Base-by-base conservation (phyloP, 2,329 filamentous ascomycete genomes). In the Scopulariopsis brevicaulis region DNA sequence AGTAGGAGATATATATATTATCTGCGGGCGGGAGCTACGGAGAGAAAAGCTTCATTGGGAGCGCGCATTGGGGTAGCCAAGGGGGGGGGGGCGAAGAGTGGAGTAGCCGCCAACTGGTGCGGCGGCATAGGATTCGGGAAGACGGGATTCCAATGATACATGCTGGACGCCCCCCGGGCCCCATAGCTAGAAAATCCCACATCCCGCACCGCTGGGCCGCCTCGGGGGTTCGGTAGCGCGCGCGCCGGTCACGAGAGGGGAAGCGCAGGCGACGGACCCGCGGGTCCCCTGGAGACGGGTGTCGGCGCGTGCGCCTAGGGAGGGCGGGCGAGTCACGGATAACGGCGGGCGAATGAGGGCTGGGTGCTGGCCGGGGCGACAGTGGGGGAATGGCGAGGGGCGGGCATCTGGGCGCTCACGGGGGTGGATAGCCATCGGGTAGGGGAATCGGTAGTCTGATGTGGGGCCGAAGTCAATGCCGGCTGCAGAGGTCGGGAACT, bases 361-460 rank as follows among this genome's bases (percentile, higher is more conserved):
- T 50, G 46, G 46, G 7, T 7, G 11, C 12, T 4, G 20, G 46
- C 6, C 46, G 18, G 2, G 22, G 7, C 22, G 22, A 22, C 20
- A 50, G 46, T 50, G 46, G 46, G 46, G 46, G 46, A 14, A 24
- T 22, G 25, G 25, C 25, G 24, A 34, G 14, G 51, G 24, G 15
- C 24, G 25, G 51, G 2, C 1, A 11, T 34, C 15, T 53, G 51
- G 46, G 15, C 50, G 57, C 57, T 54, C 50, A 60, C 7, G 20
- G 35, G 61, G 59, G 59, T 65, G 65, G 66, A 64, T 62, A 68
- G 59, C 62, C 56, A 6, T 46, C 40, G 59, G 59, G 55, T 54
- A 60, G 12, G 20, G 35, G 61, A 59, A 60, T 65, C 66, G 66
- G 65, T 63, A 68, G 59, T 62, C 56, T 52, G 59, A 25, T 53